Percentiles rank a stretch among this genome's conserved stretches.
phyloP scores from a whole-genome alignment of 345 rosid species.

The Eucalyptus pumila region DNA sequence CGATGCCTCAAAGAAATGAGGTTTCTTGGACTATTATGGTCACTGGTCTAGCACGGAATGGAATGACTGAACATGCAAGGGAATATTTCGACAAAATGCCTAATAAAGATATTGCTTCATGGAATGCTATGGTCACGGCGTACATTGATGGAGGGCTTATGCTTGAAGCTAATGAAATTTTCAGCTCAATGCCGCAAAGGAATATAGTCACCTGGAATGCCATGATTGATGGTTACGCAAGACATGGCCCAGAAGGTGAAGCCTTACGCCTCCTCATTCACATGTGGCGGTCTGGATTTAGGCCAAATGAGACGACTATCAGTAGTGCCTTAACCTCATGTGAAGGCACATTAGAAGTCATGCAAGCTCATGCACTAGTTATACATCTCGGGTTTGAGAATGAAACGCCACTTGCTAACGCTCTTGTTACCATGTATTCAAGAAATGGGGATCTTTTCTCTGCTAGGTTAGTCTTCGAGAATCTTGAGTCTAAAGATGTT shows the following conservation, averaged over 20 bases:
- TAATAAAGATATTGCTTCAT: constrained; percentile 11
- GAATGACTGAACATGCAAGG: constrained; percentile 12
- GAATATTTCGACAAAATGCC: constrained; percentile 17
- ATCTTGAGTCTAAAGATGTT: constrained; percentile 15
- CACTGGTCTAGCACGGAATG: constrained; percentile 17
- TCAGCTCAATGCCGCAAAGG: constrained; percentile 12
- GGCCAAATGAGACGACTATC: constrained; percentile 15
- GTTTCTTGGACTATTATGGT: constrained; percentile 27
- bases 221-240: constrained; percentile 22
- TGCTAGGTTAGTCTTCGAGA: constrained; percentile 14
- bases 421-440: constrained; percentile 21
- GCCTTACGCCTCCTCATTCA: constrained; percentile 10
- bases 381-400: constrained; percentile 15
- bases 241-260: constrained; percentile 15
- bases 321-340: constrained; percentile 19
- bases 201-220: constrained; percentile 24
- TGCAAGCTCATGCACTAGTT: constrained; percentile 18
- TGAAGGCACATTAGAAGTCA: constrained; percentile 2
- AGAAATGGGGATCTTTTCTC: constrained; percentile 16
- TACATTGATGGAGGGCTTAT: constrained; percentile 8
- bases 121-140: constrained; percentile 30
- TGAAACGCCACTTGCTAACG: constrained; percentile 7
- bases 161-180: constrained; percentile 14
- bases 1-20: constrained; percentile 19
- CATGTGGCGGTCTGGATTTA: constrained; percentile 9